Evolutionary conservation across 345 rosid species (phyloP), one percentile per base, ranked within the genome.

Genomic region (Nasturtium officinale): DNA sequence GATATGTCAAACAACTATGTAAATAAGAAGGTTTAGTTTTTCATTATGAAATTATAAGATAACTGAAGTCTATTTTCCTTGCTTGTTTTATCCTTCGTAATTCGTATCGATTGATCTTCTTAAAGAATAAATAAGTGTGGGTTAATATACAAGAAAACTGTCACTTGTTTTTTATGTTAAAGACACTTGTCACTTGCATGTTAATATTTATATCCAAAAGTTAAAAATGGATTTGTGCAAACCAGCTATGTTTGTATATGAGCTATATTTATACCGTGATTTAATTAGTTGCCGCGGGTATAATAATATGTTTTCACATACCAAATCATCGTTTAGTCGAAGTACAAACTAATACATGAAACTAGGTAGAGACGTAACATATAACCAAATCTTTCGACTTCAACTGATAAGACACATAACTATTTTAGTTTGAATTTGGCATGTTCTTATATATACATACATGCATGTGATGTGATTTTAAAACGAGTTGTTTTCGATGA

Each of bases 361-460:
- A 54, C 10, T 23, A 10, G 9, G 20, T n/a, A 45, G 16, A 73
- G 30, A 73, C 58, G 77, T 48, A 62, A 62, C 38, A 52, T 60
- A 2, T 28, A 63, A 43, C 62, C 42, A 65, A 47, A 65, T 65
- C 21, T 65, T 65, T 57, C 77, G 42, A 47, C 60, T 57, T 74
- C 50, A 35, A 46, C 26, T 48, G 52, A 64, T 38, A 48, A 74
- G 66, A 66, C 61, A 33, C 48, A 7, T 37, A 66, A 9, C 78
- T 2, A 43, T 47, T 18, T 58, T 3, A 18, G 3, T 65, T 65
- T 64, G 72, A 74, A 66, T 9, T 74, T 48, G 67, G 23, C 77
- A 73, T 54, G 54, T 72, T 61, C 68, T 60, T 59, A 26, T 21
- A 73, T n/a, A n/a, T n/a, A n/a, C n/a, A n/a, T 65, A 43, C 48